phyloP scores from a whole-genome alignment of 106 monocot species.

The Gastrodia elata region DNA sequence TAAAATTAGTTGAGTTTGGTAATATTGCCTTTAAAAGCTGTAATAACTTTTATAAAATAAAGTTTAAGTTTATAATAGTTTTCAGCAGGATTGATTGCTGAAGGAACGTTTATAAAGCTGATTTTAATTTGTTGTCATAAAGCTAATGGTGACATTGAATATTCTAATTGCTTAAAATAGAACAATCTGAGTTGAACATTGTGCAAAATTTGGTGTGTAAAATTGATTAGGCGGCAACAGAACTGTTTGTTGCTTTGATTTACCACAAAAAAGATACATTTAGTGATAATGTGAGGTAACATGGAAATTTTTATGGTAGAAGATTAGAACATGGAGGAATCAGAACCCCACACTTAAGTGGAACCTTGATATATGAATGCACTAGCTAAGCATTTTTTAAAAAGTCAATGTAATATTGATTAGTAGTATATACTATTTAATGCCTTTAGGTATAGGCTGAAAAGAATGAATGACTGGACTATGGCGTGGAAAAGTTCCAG shows the following conservation, averaged over 20 bases:
- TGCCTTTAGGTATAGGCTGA: not conserved
- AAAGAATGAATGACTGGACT: not conserved
- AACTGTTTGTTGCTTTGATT: not conserved
- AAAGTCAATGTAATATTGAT: not conserved
- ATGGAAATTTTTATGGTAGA: not conserved
- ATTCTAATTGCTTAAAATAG: not conserved
- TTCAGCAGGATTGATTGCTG: not conserved
- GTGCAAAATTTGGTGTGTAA: not conserved
- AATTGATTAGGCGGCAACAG: not conserved
- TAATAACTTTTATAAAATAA: not conserved
- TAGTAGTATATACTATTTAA: not conserved
- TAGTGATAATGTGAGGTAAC: not conserved
- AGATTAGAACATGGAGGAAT: not conserved
- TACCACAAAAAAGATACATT: not conserved
- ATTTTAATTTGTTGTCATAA: not conserved
- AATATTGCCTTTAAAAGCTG: not conserved
- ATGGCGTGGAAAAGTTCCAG: not conserved
- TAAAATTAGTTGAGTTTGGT: not conserved
- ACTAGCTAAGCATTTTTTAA: not conserved
- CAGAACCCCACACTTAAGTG: not conserved
- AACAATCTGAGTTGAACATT: not conserved
- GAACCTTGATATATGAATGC: not conserved
- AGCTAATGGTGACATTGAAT: not conserved
- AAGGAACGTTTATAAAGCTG: not conserved
- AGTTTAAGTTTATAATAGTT: not conserved